Percentiles rank a stretch among this genome's conserved stretches.
Conservation (phyloP, 352 stramenopile species). For the Phytophthora litchii region DNA sequence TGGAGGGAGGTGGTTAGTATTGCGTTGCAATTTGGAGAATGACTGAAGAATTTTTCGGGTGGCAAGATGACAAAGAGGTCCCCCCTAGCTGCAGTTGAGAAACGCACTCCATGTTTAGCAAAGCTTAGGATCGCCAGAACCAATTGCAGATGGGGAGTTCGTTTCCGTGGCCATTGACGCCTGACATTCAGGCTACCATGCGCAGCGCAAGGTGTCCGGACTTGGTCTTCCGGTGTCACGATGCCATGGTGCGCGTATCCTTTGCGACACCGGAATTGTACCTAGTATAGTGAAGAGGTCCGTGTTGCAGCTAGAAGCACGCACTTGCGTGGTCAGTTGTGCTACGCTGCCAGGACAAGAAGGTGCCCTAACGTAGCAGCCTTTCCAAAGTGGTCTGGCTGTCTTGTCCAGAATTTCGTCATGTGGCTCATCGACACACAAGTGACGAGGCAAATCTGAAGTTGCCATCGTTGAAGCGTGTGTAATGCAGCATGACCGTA, state of each 20-base stretch:
- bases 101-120: slow-evolving; percentile 24
- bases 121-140: slow-evolving; percentile 28
- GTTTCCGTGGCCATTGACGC: not conserved
- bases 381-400: slow-evolving; percentile 26
- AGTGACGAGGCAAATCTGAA: slow-evolving; percentile 27
- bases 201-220: slow-evolving; percentile 6
- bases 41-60: slow-evolving; percentile 12
- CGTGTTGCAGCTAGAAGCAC: not conserved
- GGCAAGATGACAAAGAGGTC: not conserved
- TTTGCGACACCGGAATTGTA: slow-evolving; percentile 6
- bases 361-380: slow-evolving; percentile 7
- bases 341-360: slow-evolving; percentile 14
- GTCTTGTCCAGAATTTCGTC: slow-evolving; percentile 19
- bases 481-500: slow-evolving; percentile 13
- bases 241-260: slow-evolving; percentile 11
- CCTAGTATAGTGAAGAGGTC: not conserved
- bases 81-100: slow-evolving; percentile 14
- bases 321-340: slow-evolving; percentile 2
- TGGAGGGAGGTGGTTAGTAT: slow-evolving; percentile 23
- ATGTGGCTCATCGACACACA: slow-evolving; percentile 9
- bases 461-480: slow-evolving; percentile 18
- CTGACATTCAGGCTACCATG: not conserved
- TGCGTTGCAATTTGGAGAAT: slow-evolving; percentile 36
- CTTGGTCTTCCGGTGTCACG: slow-evolving; percentile 10
- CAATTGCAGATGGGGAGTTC: slow-evolving; percentile 22